These are phyloP conservation scores for Imleria badia DNA, from an alignment of 768 basidiomycete genomes.

Conservation along the genomic window DNA sequence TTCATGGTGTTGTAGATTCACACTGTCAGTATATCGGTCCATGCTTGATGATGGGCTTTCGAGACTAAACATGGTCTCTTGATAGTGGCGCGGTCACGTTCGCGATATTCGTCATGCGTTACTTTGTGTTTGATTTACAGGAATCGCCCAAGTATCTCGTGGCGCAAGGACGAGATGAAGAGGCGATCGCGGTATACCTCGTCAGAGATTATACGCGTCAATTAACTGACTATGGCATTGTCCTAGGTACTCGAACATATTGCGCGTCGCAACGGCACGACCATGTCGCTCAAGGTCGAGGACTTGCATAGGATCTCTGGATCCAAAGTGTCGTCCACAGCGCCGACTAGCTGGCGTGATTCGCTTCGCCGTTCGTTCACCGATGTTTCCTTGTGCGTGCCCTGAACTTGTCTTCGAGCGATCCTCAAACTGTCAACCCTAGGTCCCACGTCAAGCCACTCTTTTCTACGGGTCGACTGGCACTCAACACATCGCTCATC, in stretches of 20 bases:
- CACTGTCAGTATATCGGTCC: constrained; percentile 34
- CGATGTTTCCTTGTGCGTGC: constrained; percentile 39
- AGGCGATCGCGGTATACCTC: constrained; percentile 45
- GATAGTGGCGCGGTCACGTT: constrained; percentile 48
- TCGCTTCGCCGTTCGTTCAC: constrained; percentile 37
- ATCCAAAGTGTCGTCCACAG: constrained; percentile 8
- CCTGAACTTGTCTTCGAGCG: not conserved
- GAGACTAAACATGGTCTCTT: not conserved
- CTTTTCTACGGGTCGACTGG: constrained; percentile 44
- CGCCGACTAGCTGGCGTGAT: constrained; percentile 17
- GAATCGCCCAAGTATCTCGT: constrained; percentile 65
- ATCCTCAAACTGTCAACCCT: not conserved
- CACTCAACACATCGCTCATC: constrained; percentile 46
- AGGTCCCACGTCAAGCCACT: constrained; percentile 46
- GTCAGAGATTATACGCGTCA: not conserved
- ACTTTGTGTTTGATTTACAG: constrained; percentile 56
- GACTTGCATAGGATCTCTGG: constrained; percentile 37
- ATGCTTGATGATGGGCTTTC: not conserved
- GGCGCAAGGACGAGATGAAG: constrained; percentile 53
- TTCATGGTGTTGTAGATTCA: constrained; percentile 31
- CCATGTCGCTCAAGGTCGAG: constrained; percentile 45
- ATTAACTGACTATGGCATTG: not conserved
- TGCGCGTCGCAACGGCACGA: constrained; percentile 47
- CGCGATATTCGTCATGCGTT: constrained; percentile 53
- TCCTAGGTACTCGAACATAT: constrained; percentile 47